Percentiles rank a stretch among this genome's conserved stretches.
These are phyloP conservation scores for Reutealis trisperma DNA, from an alignment of 345 rosid species.

Conservation along the genomic window DNA sequence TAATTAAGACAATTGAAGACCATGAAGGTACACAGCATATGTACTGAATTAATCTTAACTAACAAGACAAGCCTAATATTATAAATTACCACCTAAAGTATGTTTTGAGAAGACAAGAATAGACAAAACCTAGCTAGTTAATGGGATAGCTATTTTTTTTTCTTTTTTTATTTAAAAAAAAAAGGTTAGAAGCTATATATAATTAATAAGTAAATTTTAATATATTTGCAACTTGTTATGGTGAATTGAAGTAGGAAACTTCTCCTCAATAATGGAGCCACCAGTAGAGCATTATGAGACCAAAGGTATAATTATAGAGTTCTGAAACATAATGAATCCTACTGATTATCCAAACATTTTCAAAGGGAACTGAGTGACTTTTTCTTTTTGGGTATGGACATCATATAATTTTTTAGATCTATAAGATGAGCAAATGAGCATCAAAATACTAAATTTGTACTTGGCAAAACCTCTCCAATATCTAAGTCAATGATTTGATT, in stretches of 20 bases:
- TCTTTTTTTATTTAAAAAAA: no score
- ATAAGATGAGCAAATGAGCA: no score
- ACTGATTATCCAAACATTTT: no score
- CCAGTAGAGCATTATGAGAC: neutral
- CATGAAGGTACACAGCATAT: neutral
- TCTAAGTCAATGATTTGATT: no score
- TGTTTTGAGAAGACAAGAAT: conserved; percentile 9
- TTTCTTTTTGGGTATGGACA: no score
- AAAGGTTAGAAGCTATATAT: neutral
- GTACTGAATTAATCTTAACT: conserved; percentile 15
- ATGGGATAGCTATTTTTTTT: no score
- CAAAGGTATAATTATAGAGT: neutral
- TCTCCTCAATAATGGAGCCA: conserved; percentile 3
- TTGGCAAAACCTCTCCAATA: no score
- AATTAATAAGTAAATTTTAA: neutral
- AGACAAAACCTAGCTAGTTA: conserved; percentile 9
- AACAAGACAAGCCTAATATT: neutral
- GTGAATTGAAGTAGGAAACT: neutral
- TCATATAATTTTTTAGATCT: no score
- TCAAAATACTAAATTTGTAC: no score
- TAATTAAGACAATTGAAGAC: neutral
- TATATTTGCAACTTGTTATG: neutral
- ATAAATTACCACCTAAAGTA: conserved; percentile 13
- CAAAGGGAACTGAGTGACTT: no score
- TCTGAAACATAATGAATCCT: conserved; percentile 4